These are phyloP conservation scores for Yamadazyma pseudoaaseri DNA, from an alignment of 1,139 yeast genomes.

Conservation along the genomic window DNA sequence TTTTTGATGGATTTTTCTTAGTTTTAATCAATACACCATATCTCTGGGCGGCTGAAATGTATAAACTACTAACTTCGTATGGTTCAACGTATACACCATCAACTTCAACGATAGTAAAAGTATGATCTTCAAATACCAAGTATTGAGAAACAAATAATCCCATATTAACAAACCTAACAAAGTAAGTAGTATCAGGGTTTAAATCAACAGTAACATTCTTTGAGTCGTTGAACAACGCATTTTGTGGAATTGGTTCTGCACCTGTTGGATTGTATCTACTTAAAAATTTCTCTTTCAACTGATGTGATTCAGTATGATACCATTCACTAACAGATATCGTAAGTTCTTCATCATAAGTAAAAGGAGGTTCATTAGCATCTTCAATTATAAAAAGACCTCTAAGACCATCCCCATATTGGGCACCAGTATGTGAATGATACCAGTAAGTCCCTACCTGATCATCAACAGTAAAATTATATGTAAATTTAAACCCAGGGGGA, in stretches of 20 bases:
- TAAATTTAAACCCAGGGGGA: slow-evolving; percentile 65
- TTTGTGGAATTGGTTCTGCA: slow-evolving; percentile 92
- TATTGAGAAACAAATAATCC: slow-evolving; percentile 90
- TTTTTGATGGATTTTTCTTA: slow-evolving; percentile 54
- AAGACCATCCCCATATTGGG: slow-evolving; percentile 91
- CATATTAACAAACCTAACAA: slow-evolving; percentile 71
- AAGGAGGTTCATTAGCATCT: slow-evolving; percentile 50
- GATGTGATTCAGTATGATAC: slow-evolving; percentile 68
- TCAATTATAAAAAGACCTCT: slow-evolving; percentile 75
- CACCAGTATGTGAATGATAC: slow-evolving; percentile 89
- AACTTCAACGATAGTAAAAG: slow-evolving; percentile 75
- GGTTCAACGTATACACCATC: slow-evolving; percentile 80
- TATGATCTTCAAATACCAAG: slow-evolving; percentile 82
- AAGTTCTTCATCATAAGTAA: slow-evolving; percentile 72
- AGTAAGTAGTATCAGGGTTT: slow-evolving; percentile 76
- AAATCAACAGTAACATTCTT: slow-evolving; percentile 69
- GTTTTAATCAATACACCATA: slow-evolving; percentile 73
- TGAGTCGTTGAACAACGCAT: slow-evolving; percentile 75
- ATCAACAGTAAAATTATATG: slow-evolving; percentile 77
- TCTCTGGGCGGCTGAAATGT: slow-evolving; percentile 77
- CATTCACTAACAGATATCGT: slow-evolving; percentile 73
- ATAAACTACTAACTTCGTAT: slow-evolving; percentile 55
- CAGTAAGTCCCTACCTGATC: slow-evolving; percentile 87
- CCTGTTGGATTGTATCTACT: slow-evolving; percentile 87
- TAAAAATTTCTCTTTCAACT: slow-evolving; percentile 55